Conservation (phyloP, 176 grass and related monocot genomes). For the Rhipidocladum racemiflorum region DNA sequence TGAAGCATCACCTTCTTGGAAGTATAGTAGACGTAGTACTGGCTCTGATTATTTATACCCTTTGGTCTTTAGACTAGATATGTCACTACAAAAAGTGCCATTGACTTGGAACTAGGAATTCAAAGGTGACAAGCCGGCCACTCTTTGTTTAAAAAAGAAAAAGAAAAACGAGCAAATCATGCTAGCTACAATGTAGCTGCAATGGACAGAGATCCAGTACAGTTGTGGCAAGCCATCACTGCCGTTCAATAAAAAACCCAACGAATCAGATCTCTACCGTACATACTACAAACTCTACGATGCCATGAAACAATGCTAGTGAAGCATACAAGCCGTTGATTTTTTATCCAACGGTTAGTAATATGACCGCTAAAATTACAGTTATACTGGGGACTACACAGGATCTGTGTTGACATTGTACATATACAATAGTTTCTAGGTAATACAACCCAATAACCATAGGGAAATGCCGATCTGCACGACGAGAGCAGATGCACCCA, state of each 20-base stretch:
- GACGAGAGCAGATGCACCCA: too few species aligned
- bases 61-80: background rate
- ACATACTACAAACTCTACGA: too few species aligned
- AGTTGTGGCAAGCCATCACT: too few species aligned
- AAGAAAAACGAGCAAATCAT: background rate
- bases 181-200: background rate
- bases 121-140: background rate
- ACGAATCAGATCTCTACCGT: too few species aligned
- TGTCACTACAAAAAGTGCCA: conserved; percentile 21
- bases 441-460: background rate
- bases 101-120: conserved; percentile 23
- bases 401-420: background rate
- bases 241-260: too few species aligned
- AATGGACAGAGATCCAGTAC: background rate
- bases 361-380: too few species aligned
- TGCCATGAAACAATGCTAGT: too few species aligned
- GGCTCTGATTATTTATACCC: background rate
- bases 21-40: background rate
- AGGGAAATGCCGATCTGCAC: too few species aligned
- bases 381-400: too few species aligned
- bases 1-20: conserved; percentile 30
- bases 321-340: too few species aligned
- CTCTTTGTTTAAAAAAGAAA: background rate
- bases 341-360: too few species aligned
- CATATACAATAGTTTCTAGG: background rate